Percentiles rank a stretch among this genome's conserved stretches.
Evolutionary conservation across 75 land plant species (phyloP).

Genomic region (Sequoia sempervirens): DNA sequence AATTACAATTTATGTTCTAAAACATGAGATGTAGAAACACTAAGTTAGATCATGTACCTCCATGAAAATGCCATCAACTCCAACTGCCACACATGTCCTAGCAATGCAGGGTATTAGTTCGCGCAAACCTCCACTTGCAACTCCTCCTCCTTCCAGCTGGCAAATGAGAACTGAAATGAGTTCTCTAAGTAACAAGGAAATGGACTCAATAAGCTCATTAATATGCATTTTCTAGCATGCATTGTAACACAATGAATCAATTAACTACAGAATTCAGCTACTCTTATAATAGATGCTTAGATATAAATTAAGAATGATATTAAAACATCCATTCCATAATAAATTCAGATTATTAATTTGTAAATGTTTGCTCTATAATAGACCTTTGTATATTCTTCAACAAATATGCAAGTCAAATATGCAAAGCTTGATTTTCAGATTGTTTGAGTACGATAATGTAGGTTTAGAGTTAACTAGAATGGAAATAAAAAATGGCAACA

Average conservation of each 20-base stretch:
- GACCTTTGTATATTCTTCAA: not conserved
- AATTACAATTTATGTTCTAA: not conserved
- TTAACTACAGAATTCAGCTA: not conserved
- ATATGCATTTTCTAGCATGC: not conserved
- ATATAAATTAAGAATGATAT: not conserved
- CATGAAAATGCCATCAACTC: slow-evolving; percentile 98
- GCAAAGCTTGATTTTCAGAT: not conserved
- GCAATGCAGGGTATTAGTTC: slow-evolving; percentile 96
- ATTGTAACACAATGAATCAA: not conserved
- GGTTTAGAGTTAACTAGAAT: not conserved
- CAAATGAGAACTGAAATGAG: not conserved
- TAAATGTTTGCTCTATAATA: not conserved
- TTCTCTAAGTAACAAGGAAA: slow-evolving; percentile 4
- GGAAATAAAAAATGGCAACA: not conserved
- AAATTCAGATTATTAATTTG: not conserved
- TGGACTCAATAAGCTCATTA: not conserved
- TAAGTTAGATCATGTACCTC: slow-evolving; percentile 52
- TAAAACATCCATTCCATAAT: not conserved
- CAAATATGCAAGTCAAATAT: not conserved
- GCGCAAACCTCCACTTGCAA: slow-evolving; percentile 96
- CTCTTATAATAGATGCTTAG: not conserved
- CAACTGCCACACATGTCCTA: slow-evolving; percentile 95
- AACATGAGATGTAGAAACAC: not conserved
- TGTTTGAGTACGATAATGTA: not conserved
- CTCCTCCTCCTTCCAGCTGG: slow-evolving; percentile 94